These are phyloP conservation scores for Rutstroemia sp. DNA, from an alignment of 2,329 filamentous ascomycete species.

Conservation along the genomic window DNA sequence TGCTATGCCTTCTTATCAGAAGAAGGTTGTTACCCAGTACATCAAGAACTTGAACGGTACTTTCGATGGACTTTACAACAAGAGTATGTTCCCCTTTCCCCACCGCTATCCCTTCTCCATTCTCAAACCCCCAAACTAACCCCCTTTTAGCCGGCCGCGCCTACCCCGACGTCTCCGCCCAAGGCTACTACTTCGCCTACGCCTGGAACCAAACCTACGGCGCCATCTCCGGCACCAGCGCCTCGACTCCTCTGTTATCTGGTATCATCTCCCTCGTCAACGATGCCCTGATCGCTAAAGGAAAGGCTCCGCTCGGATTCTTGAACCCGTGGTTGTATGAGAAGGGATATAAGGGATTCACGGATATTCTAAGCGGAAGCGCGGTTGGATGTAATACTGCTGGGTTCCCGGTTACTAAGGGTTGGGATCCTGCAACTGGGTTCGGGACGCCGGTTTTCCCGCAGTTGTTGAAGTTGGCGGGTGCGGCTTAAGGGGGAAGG, in stretches of 20 bases:
- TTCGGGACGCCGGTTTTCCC: slow-evolving; percentile 28
- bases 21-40: slow-evolving; percentile 35
- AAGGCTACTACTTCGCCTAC: slow-evolving; percentile 49
- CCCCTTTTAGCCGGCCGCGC: slow-evolving; percentile 33
- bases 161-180: slow-evolving; percentile 44
- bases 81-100: slow-evolving; percentile 7
- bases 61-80: slow-evolving; percentile 40
- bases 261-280: slow-evolving; percentile 55
- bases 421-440: slow-evolving; percentile 33
- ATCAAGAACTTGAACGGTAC: slow-evolving; percentile 34
- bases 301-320: slow-evolving; percentile 37
- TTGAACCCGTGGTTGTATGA: slow-evolving; percentile 38
- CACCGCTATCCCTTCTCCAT: no score
- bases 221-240: slow-evolving; percentile 42
- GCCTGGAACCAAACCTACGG: slow-evolving; percentile 31
- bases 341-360: slow-evolving; percentile 31
- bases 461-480: not conserved
- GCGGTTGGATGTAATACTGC: slow-evolving; percentile 30
- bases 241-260: slow-evolving; percentile 48
- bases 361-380: slow-evolving; percentile 32
- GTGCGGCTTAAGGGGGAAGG: not conserved
- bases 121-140: not conserved
- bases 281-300: slow-evolving; percentile 46
- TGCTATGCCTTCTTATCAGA: slow-evolving; percentile 38
- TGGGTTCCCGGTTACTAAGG: slow-evolving; percentile 25